phyloP scores from a whole-genome alignment of 2,329 filamentous ascomycete genomes.

The Sporothrix dimorphospora region DNA sequence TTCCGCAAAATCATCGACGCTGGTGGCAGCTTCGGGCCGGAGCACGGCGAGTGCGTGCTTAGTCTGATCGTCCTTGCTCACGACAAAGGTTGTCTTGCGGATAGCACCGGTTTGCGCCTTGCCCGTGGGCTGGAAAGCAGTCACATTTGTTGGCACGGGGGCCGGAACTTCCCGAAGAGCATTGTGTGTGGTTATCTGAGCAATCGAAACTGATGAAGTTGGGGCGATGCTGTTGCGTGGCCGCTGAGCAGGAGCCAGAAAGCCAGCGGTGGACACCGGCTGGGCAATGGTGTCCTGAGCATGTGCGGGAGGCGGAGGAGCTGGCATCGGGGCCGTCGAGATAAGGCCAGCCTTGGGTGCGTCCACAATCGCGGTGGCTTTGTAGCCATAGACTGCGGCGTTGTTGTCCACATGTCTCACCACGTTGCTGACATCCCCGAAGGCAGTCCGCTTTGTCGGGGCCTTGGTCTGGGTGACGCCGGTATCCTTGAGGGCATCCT shows the following conservation, averaged over 20 bases:
- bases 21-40: background rate
- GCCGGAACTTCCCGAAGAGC: background rate
- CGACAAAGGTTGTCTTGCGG: conserved; percentile 22
- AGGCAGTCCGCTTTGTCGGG: conserved; percentile 74
- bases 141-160: background rate
- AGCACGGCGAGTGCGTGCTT: background rate
- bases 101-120: conserved; percentile 14
- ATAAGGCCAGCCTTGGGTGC: conserved; percentile 9
- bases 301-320: conserved; percentile 32
- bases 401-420: conserved; percentile 43
- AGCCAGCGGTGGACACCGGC: background rate
- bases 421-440: conserved; percentile 81
- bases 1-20: conserved; percentile 13
- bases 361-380: conserved; percentile 34
- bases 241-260: conserved; percentile 33
- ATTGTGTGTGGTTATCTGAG: background rate
- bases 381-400: conserved; percentile 39
- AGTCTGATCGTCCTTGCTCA: background rate
- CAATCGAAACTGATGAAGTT: background rate
- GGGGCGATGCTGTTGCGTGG: conserved; percentile 19
- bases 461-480: conserved; percentile 61
- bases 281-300: conserved; percentile 45
- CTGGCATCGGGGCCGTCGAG: conserved; percentile 34
- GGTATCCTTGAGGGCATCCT: conserved; percentile 48
- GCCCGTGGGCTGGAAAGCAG: background rate